These are phyloP conservation scores for Hypomontagnella monticulosa DNA, from an alignment of 495 filamentous ascomycete species.

Conservation along the genomic window DNA sequence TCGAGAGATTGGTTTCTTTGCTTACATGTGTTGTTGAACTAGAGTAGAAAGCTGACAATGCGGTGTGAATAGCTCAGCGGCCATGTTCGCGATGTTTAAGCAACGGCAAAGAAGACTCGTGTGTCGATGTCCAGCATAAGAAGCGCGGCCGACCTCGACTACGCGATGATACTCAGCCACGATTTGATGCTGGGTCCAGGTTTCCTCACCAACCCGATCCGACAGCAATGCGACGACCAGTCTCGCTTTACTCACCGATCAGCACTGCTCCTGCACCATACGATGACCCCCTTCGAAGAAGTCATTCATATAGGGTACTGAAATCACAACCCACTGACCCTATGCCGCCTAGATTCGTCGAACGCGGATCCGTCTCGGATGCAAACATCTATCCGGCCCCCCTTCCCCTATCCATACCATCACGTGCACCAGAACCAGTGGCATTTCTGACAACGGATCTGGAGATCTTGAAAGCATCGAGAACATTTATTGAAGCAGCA, in stretches of 20 bases:
- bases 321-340: constrained; percentile 65
- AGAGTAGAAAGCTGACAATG: constrained; percentile 29
- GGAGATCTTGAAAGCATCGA: constrained; percentile 63
- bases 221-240: constrained; percentile 53
- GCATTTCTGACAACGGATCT: constrained; percentile 66
- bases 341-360: constrained; percentile 56
- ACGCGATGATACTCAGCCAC: constrained; percentile 76
- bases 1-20: not conserved
- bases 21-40: constrained; percentile 5
- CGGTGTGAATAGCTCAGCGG: constrained; percentile 61
- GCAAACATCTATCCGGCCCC: constrained; percentile 59
- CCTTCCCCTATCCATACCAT: constrained; percentile 54
- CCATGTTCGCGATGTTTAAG: constrained; percentile 70
- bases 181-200: constrained; percentile 59
- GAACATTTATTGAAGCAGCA: constrained; percentile 61
- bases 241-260: constrained; percentile 54
- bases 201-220: constrained; percentile 55
- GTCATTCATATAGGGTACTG: constrained; percentile 64
- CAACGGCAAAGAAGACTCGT: constrained; percentile 80
- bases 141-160: constrained; percentile 92
- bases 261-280: constrained; percentile 41
- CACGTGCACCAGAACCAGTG: constrained; percentile 54
- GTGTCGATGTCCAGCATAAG: constrained; percentile 95
- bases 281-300: constrained; percentile 60
- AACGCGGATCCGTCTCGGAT: constrained; percentile 54